Percentiles rank a stretch among this genome's conserved stretches.
phyloP scores from a whole-genome alignment of 768 basidiomycete species.

The Pleurotus pulmonarius region DNA sequence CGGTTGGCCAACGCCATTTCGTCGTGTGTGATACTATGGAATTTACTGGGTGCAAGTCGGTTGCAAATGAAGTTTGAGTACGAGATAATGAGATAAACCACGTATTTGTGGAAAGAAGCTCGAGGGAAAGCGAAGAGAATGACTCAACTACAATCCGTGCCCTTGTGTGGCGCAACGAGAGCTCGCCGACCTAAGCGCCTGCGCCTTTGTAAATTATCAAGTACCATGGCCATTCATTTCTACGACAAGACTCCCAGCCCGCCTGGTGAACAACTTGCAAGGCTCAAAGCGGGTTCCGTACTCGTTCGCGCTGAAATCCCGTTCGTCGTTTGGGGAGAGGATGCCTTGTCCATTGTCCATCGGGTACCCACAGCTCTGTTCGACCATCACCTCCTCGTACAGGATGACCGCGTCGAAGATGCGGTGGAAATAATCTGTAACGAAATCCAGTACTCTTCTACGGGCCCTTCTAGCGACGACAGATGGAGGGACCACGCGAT shows the following conservation, averaged over 20 bases:
- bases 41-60: no score
- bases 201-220: no score
- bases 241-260: constrained; percentile 1
- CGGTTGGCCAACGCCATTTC: no score
- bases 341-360: constrained; percentile 17
- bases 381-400: constrained; percentile 15
- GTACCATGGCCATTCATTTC: constrained; percentile 2
- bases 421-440: background rate
- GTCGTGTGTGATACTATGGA: no score
- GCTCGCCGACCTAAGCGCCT: no score
- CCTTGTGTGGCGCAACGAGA: no score
- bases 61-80: no score
- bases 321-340: constrained; percentile 17
- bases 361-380: constrained; percentile 16
- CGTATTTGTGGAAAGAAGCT: no score
- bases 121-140: no score
- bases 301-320: background rate
- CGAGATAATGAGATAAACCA: no score
- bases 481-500: constrained; percentile 3
- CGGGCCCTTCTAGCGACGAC: background rate
- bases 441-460: background rate
- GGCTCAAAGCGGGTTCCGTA: background rate
- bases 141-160: no score
- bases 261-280: background rate
- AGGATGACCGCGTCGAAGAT: constrained; percentile 10